Evolutionary conservation across 1,284 basidiomycete species (phyloP).

Genomic region (Melanopsichium pennsylvanicum): DNA sequence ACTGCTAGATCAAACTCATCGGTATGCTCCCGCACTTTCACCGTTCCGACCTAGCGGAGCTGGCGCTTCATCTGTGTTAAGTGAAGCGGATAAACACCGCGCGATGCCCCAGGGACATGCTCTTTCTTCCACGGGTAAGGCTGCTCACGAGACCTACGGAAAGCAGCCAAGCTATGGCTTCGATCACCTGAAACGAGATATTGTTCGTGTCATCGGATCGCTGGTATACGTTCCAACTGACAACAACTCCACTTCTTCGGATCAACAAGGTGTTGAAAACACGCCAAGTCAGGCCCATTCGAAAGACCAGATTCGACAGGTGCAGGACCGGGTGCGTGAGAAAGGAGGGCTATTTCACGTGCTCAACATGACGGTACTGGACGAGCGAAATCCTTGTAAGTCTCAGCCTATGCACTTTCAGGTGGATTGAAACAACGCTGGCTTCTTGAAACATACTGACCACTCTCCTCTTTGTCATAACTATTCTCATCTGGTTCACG

Average conservation of each 20-base stretch:
- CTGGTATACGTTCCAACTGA: conserved; percentile 26
- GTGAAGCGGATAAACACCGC: neutral
- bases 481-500: neutral
- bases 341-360: conserved; percentile 55
- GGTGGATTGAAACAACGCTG: no score
- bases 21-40: conserved; percentile 47
- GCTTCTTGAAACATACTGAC: neutral
- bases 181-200: conserved; percentile 53
- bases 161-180: conserved; percentile 30
- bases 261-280: neutral
- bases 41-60: conserved; percentile 35
- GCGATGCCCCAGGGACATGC: conserved; percentile 41
- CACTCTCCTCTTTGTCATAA: no score
- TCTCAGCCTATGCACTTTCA: no score
- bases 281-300: neutral
- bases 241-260: neutral
- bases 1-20: conserved; percentile 36
- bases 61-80: neutral
- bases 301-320: conserved; percentile 21
- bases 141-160: conserved; percentile 8
- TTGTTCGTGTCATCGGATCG: conserved; percentile 50
- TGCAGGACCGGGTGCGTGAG: conserved; percentile 56
- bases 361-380: conserved; percentile 58
- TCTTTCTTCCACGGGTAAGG: conserved; percentile 41
- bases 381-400: conserved; percentile 58